These are phyloP conservation scores for Suillus discolor DNA, from an alignment of 768 basidiomycete genomes.

Conservation along the genomic window DNA sequence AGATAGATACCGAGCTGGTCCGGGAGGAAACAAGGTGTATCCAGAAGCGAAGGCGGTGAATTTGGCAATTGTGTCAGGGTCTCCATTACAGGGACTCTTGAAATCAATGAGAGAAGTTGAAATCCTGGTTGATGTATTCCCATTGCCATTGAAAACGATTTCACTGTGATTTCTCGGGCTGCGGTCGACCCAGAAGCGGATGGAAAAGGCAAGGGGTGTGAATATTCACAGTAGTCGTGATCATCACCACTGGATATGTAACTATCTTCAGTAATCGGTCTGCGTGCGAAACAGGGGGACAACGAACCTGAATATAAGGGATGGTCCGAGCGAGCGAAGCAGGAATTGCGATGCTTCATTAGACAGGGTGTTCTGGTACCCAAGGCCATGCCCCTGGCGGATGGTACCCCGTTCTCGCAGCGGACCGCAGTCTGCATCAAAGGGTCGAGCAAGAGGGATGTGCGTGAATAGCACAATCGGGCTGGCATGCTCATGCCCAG, in stretches of 20 bases:
- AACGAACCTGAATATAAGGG: conserved; percentile 72
- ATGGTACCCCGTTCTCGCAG: conserved; percentile 76
- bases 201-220: conserved; percentile 41
- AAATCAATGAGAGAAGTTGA: conserved; percentile 79
- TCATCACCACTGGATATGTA: conserved; percentile 74
- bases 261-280: conserved; percentile 13
- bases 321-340: conserved; percentile 63
- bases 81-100: conserved; percentile 33
- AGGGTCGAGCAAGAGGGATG: conserved; percentile 83
- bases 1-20: conserved; percentile 83
- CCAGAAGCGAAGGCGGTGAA: conserved; percentile 37
- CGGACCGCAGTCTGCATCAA: conserved; percentile 72
- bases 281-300: not conserved
- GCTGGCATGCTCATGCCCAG: conserved; percentile 27
- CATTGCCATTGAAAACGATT: conserved; percentile 89
- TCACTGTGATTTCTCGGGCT: conserved; percentile 81
- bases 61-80: conserved; percentile 34
- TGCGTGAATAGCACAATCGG: conserved; percentile 81
- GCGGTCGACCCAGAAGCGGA: conserved; percentile 21
- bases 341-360: conserved; percentile 67
- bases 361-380: conserved; percentile 86
- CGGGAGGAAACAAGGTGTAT: conserved; percentile 78
- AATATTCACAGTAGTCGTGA: conserved; percentile 91
- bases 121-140: conserved; percentile 85
- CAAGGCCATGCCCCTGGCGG: conserved; percentile 70